A percentile compares a stretch with the other conserved stretches of the same genome.
These are phyloP conservation scores for Trametes versicolor DNA, from an alignment of 1,284 basidiomycete genomes.

Conservation along the genomic window DNA sequence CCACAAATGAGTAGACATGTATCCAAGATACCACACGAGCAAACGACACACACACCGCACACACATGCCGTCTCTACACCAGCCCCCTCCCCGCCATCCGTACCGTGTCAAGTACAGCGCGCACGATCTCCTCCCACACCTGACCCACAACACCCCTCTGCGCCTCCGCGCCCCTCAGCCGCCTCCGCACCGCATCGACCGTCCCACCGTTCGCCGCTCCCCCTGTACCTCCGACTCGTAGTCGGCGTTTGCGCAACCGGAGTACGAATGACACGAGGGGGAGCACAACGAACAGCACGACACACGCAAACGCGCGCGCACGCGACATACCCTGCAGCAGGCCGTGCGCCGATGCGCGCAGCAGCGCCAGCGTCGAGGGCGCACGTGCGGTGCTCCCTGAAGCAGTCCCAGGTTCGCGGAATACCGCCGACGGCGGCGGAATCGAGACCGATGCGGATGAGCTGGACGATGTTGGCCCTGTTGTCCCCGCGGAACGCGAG, in stretches of 20 bases:
- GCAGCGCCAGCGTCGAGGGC: constrained; percentile 41
- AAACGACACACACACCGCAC: neutral
- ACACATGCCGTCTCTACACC: constrained; percentile 54
- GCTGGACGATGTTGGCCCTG: constrained; percentile 10
- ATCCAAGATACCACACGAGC: neutral
- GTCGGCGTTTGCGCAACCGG: constrained; percentile 55
- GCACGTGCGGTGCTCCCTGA: constrained; percentile 23
- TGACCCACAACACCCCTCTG: constrained; percentile 49
- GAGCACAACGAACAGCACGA: constrained; percentile 67
- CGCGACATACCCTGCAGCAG: constrained; percentile 33
- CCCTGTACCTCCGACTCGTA: neutral
- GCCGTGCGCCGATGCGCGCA: constrained; percentile 40
- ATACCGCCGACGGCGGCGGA: constrained; percentile 29
- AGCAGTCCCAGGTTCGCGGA: constrained; percentile 27
- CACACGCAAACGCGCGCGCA: constrained; percentile 56
- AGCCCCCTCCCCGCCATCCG: constrained; percentile 81
- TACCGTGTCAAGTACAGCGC: constrained; percentile 71
- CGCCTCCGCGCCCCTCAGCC: constrained; percentile 57
- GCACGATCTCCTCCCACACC: constrained; percentile 64
- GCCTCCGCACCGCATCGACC: constrained; percentile 66
- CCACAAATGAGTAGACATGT: neutral
- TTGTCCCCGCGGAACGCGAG: constrained; percentile 21
- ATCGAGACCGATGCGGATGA: constrained; percentile 21
- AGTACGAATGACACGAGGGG: constrained; percentile 69
- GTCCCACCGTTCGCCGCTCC: constrained; percentile 45